Evolutionary conservation across 345 rosid species (phyloP).

Genomic region (Citrus glauca): DNA sequence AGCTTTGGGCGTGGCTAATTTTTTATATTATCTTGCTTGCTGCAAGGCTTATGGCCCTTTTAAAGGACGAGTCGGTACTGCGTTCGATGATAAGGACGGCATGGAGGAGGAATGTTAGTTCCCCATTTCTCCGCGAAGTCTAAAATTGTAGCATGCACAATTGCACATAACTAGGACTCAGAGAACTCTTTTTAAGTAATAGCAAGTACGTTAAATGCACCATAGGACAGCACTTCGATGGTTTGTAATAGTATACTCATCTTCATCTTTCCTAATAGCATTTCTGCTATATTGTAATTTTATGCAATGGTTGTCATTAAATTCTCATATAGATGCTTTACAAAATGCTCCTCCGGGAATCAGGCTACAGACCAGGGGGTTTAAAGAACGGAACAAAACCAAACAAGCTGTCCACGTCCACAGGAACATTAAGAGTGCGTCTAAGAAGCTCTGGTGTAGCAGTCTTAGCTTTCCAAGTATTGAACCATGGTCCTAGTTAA

Average conservation of each 20-base stretch:
- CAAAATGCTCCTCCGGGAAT: background rate
- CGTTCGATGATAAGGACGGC: background rate
- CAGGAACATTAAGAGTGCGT: constrained; percentile 45
- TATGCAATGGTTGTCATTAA: too few species aligned
- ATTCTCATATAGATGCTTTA: background rate
- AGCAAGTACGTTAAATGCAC: too few species aligned
- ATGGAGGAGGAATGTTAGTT: background rate
- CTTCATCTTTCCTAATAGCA: too few species aligned
- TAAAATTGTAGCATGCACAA: too few species aligned
- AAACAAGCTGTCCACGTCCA: constrained; percentile 59
- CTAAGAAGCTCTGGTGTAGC: constrained; percentile 56
- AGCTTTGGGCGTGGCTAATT: constrained; percentile 31
- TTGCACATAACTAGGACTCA: too few species aligned
- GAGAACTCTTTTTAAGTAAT: background rate
- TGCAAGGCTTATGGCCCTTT: constrained; percentile 42
- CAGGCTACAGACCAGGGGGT: constrained; percentile 77
- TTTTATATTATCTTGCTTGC: constrained; percentile 33
- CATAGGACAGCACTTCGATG: background rate
- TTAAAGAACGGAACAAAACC: constrained; percentile 56
- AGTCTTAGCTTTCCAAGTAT: constrained; percentile 77
- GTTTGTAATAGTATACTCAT: background rate
- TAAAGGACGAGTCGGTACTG: background rate
- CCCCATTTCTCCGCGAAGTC: background rate
- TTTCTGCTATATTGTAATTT: too few species aligned
- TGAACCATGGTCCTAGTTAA: constrained; percentile 71